Evolutionary conservation across 176 grass and related monocot genomes (phyloP).

Genomic region (Aegilops tauschii): DNA sequence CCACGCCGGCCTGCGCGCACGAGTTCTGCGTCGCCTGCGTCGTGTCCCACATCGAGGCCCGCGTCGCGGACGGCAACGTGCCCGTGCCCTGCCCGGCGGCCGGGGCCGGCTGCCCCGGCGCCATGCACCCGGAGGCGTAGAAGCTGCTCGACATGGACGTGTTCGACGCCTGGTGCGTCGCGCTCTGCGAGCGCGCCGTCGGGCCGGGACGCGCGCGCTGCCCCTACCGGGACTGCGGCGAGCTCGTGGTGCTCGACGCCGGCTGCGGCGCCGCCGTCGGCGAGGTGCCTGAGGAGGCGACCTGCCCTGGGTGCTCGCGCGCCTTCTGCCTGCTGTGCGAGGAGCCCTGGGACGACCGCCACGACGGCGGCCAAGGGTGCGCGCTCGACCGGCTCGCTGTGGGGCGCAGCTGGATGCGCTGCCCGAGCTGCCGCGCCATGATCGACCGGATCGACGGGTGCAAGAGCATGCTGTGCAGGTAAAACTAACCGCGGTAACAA

Average conservation of each 20-base stretch:
- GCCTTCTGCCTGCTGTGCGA: slow-evolving; percentile 39
- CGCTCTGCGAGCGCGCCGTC: slow-evolving; percentile 41
- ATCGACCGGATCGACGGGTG: slow-evolving; percentile 36
- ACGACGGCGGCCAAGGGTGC: not conserved
- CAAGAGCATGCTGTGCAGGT: slow-evolving; percentile 37
- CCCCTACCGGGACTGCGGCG: slow-evolving; percentile 31
- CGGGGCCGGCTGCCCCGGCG: not conserved
- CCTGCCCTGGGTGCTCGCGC: slow-evolving; percentile 13
- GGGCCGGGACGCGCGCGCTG: slow-evolving; percentile 19
- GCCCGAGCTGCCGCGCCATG: slow-evolving; percentile 45
- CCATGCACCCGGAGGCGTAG: slow-evolving; percentile 37
- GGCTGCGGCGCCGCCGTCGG: not conserved
- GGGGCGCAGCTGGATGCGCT: slow-evolving; percentile 13
- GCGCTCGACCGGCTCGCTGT: slow-evolving; percentile 21
- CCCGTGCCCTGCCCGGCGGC: slow-evolving; percentile 29
- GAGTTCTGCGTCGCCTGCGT: slow-evolving; percentile 42
- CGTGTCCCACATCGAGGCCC: slow-evolving; percentile 31
- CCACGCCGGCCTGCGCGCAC: not conserved
- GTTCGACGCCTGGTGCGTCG: slow-evolving; percentile 46
- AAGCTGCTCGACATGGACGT: slow-evolving; percentile 46
- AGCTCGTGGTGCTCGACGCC: slow-evolving; percentile 21
- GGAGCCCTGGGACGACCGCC: slow-evolving; percentile 31
- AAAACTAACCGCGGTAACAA: not conserved
- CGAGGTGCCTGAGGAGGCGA: not conserved
- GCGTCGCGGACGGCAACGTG: slow-evolving; percentile 16